Conservation (phyloP, 129 eudicot species). For the Arctium lappa region DNA sequence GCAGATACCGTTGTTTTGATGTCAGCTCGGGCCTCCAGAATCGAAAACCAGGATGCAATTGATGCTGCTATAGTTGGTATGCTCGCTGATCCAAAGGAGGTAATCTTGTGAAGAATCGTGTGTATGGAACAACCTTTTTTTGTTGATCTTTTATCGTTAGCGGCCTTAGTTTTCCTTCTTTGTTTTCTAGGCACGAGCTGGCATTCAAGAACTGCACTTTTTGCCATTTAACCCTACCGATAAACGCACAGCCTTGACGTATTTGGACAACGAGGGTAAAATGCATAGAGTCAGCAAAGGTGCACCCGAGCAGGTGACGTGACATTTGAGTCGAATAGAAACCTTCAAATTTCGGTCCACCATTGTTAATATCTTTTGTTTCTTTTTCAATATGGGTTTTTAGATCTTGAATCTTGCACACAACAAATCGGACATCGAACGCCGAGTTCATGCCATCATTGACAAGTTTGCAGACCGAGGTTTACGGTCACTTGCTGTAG, state of each 20-base stretch:
- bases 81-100: slow-evolving; percentile 95
- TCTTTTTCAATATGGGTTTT: not conserved
- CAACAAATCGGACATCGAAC: too few species aligned
- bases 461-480: too few species aligned
- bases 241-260: slow-evolving; percentile 85
- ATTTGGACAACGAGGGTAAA: slow-evolving; percentile 66
- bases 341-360: not conserved
- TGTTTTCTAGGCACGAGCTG: slow-evolving; percentile 69
- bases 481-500: too few species aligned
- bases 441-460: too few species aligned
- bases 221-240: slow-evolving; percentile 91
- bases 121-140: not conserved
- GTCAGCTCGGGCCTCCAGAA: slow-evolving; percentile 91
- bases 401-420: slow-evolving; percentile 82
- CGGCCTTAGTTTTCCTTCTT: not conserved
- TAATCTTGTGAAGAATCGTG: not conserved
- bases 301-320: slow-evolving; percentile 81
- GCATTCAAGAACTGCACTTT: slow-evolving; percentile 81
- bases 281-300: slow-evolving; percentile 95
- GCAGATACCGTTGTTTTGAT: slow-evolving; percentile 76
- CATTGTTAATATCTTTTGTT: not conserved
- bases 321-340: not conserved
- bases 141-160: not conserved
- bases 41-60: slow-evolving; percentile 89
- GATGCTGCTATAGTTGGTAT: slow-evolving; percentile 86